Conservation (phyloP, 2,329 filamentous ascomycete genomes). For the Colletotrichum sp. region DNA sequence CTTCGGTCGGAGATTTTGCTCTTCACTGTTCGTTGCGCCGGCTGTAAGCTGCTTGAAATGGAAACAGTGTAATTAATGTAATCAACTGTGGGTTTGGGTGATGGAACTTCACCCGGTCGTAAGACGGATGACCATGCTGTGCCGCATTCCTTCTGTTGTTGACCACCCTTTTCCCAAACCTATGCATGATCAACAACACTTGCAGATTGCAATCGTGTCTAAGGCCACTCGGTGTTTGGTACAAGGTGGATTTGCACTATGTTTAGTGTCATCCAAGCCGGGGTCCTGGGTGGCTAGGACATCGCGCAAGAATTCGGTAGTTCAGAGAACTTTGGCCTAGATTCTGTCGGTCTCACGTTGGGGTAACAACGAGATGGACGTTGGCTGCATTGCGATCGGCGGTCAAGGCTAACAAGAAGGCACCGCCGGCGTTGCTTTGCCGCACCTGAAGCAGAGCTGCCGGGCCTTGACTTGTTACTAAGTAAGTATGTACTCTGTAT, state of each 20-base stretch:
- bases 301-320: not conserved
- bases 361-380: not conserved
- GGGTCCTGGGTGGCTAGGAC: not conserved
- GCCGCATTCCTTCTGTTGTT: not conserved
- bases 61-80: not conserved
- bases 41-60: not conserved
- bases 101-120: not conserved
- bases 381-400: constrained; percentile 10
- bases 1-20: constrained; percentile 12
- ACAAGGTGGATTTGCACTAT: not conserved
- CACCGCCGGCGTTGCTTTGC: not conserved
- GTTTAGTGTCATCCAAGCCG: not conserved
- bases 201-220: not conserved
- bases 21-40: not conserved
- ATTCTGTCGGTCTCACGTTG: not conserved
- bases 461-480: not conserved
- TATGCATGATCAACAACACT: not conserved
- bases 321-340: not conserved
- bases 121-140: not conserved
- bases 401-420: not conserved
- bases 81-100: not conserved
- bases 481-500: not conserved
- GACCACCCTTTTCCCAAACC: not conserved
- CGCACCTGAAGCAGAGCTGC: not conserved
- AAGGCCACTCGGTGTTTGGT: not conserved